Percentiles rank a stretch among this genome's conserved stretches.
phyloP scores from a whole-genome alignment of 2,329 filamentous ascomycete species.

The Monosporascus ibericus region DNA sequence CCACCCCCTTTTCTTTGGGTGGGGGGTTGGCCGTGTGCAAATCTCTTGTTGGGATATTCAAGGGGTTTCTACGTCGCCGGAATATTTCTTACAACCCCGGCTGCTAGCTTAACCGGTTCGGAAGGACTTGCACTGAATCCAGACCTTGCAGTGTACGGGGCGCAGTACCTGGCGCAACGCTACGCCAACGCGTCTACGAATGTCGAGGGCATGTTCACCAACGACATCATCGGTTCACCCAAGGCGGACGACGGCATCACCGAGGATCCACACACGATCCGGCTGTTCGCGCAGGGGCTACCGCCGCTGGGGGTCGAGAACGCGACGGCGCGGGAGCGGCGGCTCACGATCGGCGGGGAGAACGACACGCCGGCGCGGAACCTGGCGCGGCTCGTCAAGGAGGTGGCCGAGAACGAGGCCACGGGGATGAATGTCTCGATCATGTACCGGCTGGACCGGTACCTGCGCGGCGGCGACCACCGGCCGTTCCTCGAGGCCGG shows the following conservation, averaged over 20 bases:
- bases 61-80: no score
- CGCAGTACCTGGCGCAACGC: conserved; percentile 44
- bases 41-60: no score
- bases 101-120: no score
- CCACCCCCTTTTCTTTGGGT: no score
- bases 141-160: conserved; percentile 34
- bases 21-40: no score
- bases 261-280: conserved; percentile 43
- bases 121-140: no score
- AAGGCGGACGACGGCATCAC: conserved; percentile 35
- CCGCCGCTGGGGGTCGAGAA: conserved; percentile 34
- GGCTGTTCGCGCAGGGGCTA: conserved; percentile 47
- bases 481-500: conserved; percentile 48
- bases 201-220: conserved; percentile 52
- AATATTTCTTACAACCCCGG: no score
- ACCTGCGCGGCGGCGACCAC: conserved; percentile 51
- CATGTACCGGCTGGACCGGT: conserved; percentile 51
- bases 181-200: conserved; percentile 41
- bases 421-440: conserved; percentile 51
- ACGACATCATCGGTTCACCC: conserved; percentile 50
- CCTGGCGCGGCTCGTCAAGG: conserved; percentile 47
- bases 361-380: conserved; percentile 50
- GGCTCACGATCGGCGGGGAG: conserved; percentile 42
- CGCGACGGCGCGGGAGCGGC: conserved; percentile 26
- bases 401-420: conserved; percentile 44